Base-by-base conservation (phyloP, 2,329 filamentous ascomycete genomes). In the Pseudogymnoascus sp. region DNA sequence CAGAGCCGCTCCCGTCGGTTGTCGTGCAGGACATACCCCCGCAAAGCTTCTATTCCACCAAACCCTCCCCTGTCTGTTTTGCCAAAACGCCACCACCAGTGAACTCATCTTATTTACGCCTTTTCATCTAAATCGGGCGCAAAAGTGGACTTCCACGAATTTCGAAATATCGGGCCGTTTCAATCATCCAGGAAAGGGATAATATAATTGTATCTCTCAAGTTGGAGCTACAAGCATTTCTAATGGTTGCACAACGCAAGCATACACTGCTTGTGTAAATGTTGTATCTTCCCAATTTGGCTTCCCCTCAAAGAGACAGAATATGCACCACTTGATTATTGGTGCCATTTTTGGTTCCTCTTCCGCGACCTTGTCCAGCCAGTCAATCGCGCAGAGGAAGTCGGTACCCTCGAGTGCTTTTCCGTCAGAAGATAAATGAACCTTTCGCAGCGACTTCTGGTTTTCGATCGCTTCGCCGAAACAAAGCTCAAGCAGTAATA, bases 401-500 rank as follows among this genome's bases (percentile, higher is more conserved):
- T 69, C 62, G 0, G 66, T 70, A 4, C 14, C 33, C 2, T 62
- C 37, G 29, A 67, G 62, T 2, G 66, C 37, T 42, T 64, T 63
- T 6, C 68, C 66, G 62, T 70, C 62, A 5, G 62, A 19, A 3
- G 33, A 44, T 10, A 70, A 60, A 31, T 67, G 61, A 0, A 37
- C 13, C 40, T 65, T 63, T 8, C 67, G 62, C 3, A 68, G 26
- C 1, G 63, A 29, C 35, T 37, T n/a, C 38, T 70, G 66, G 6
- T 60, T 61, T 47, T 71, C 70, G 6, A 72, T 68, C 2, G 66
- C 7, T 61, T 69, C 44, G 1, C 68, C 67, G 33, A 68, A 71
- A 35, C 68, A 70, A 5, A 71, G 65, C 59, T 72, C 70, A 1
- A 71, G 67, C 1, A 72, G 62, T 4, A 71, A 24, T 14, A 69